A percentile compares a stretch with the other conserved stretches of the same genome.
Evolutionary conservation across 2,329 filamentous ascomycete genomes (phyloP).

Genomic region (Venturia oleaginea): DNA sequence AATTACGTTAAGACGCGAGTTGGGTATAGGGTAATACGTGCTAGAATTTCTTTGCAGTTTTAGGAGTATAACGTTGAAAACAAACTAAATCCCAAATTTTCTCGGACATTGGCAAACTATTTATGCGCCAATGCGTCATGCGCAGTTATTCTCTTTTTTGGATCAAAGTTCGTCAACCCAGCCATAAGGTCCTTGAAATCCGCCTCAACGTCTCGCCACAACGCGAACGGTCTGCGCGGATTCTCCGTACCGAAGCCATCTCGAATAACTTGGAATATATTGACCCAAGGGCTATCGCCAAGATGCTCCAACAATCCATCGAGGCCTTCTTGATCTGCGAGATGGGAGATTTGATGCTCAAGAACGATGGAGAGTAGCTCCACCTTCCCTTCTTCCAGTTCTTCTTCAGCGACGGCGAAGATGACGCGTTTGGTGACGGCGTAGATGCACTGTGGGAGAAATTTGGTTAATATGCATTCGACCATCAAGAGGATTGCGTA

Average conservation of each 20-base stretch:
- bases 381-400: slow-evolving; percentile 18
- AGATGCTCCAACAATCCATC: slow-evolving; percentile 27
- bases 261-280: neutral
- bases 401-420: slow-evolving; percentile 21
- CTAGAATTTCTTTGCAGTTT: too few relatives aligned
- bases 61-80: too few relatives aligned
- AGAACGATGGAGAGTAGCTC: slow-evolving; percentile 22
- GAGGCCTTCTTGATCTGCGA: slow-evolving; percentile 21
- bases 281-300: slow-evolving; percentile 27
- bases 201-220: slow-evolving; percentile 25
- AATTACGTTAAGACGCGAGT: too few relatives aligned
- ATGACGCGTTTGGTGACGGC: slow-evolving; percentile 21
- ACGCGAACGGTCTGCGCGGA: slow-evolving; percentile 25
- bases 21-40: too few relatives aligned
- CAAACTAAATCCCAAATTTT: neutral
- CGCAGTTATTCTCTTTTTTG: slow-evolving; percentile 32
- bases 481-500: neutral
- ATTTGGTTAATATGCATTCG: slow-evolving; percentile 13
- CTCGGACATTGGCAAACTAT: slow-evolving; percentile 18
- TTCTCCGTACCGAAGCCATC: slow-evolving; percentile 23
- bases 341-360: slow-evolving; percentile 25
- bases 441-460: slow-evolving; percentile 20
- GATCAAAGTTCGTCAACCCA: slow-evolving; percentile 34
- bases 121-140: slow-evolving; percentile 29
- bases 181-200: slow-evolving; percentile 33